phyloP scores from a whole-genome alignment of 2,329 filamentous ascomycete species.

The Nigrospora sphaerica region DNA sequence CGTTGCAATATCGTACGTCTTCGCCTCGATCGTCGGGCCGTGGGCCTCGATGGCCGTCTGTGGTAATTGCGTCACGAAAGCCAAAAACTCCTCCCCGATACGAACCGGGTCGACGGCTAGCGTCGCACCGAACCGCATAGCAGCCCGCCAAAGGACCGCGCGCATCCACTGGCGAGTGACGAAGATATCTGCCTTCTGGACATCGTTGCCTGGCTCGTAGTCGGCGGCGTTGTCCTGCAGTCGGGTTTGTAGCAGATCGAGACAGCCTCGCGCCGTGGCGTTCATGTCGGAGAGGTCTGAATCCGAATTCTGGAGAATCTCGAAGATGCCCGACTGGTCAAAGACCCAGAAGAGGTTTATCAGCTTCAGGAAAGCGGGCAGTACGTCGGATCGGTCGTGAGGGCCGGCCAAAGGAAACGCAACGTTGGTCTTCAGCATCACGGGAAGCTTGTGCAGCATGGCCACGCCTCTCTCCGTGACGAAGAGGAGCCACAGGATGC shows the following conservation, averaged over 20 bases:
- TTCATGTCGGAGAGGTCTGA: constrained; percentile 22
- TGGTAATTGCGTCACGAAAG: constrained; percentile 33
- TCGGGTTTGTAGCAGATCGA: constrained; percentile 33
- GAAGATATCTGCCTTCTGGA: constrained; percentile 40
- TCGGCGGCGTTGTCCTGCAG: constrained; percentile 32
- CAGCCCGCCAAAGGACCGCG: constrained; percentile 37
- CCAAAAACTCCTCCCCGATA: constrained; percentile 38
- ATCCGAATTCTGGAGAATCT: constrained; percentile 32
- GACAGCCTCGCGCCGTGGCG: constrained; percentile 17
- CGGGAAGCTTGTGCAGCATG: constrained; percentile 41
- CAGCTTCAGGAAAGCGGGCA: constrained; percentile 41
- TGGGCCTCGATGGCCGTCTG: constrained; percentile 40
- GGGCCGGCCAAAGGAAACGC: constrained; percentile 26
- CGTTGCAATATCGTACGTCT: constrained; percentile 38
- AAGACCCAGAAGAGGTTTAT: constrained; percentile 43
- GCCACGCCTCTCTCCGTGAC: constrained; percentile 43
- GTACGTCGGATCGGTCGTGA: constrained; percentile 33
- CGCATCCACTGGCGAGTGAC: constrained; percentile 45
- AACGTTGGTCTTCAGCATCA: constrained; percentile 32
- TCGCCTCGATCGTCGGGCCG: constrained; percentile 39
- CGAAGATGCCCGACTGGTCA: constrained; percentile 40
- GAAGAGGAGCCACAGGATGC: constrained; percentile 40
- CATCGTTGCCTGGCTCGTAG: constrained; percentile 34
- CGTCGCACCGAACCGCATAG: constrained; percentile 21
- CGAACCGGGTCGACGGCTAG: constrained; percentile 28